Base-by-base conservation (phyloP, 2,329 filamentous ascomycete species). In the Exophiala sp. region DNA sequence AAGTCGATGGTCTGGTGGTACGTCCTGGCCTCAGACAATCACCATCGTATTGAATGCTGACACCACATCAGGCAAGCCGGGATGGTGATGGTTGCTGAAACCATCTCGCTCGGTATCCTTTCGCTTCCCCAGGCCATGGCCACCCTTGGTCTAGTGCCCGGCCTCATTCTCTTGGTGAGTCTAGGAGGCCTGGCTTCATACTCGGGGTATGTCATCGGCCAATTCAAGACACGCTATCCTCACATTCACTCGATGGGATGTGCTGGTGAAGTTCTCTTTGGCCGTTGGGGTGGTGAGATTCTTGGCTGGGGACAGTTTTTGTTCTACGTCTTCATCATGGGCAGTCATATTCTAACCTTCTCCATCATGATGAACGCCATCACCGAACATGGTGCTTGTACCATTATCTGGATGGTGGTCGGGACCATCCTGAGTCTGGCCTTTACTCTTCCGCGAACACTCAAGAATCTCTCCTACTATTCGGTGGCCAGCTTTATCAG, bases 261-360 rank as follows among this genome's bases (percentile, higher is more conserved):
- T 58, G 83, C 81, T n/a, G 83, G 82, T 1, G 70, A 75, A 39
- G 70, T 86, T 40, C 70, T 87, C 45, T 58, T 57, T 29, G 52
- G 55, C 10, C 70, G 67, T 21, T 70, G 77, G 39, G 82, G 81
- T 1, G 77, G 80, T 52, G 79, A 84, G 63, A 58, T 87, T 23
- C 70, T 85, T 39, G 81, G 81, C 21, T 66, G 71, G 57, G 80
- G 77, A 58, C 81, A 84, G 59, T 69, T 77, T 14, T 65, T 86
- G 16, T 80, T 86, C 65, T 70, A 87, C 38, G 68, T 83, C 48
- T 85, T 88, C 67, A 76, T 86, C 59, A 81, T 84, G 66, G 81
- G 78, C 35, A 85, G 82, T 11, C 85, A 88, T 66, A 72, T 85
- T 46, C 70, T 87, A 54, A 85, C 82, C 0, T 86, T 86, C 56